Conservation (phyloP, 2,329 filamentous ascomycete genomes). For the Penicillium decumbens region DNA sequence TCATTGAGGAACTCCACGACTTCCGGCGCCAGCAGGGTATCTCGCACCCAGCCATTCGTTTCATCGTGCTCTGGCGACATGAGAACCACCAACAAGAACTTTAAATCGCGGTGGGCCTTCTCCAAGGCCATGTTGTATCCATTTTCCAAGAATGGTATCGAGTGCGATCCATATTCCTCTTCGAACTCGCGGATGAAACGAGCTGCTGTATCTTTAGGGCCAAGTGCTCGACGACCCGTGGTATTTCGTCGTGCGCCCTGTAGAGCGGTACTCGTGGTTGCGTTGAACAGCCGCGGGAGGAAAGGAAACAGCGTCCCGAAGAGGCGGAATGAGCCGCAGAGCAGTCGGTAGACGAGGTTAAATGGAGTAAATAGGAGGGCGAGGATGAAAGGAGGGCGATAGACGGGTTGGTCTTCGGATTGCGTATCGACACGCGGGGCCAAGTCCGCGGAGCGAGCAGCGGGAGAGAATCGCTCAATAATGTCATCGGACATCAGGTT, state of each 20-base stretch:
- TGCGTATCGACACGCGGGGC: conserved; percentile 83
- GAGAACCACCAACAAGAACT: conserved; percentile 83
- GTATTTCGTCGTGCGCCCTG: conserved; percentile 51
- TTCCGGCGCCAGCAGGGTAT: conserved; percentile 73
- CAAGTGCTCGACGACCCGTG: conserved; percentile 67
- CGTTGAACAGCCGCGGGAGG: conserved; percentile 59
- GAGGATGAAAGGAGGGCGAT: conserved; percentile 69
- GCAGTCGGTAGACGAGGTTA: conserved; percentile 67
- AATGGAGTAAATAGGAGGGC: conserved; percentile 77
- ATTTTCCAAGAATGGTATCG: conserved; percentile 74
- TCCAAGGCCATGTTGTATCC: conserved; percentile 92
- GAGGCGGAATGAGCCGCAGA: conserved; percentile 63
- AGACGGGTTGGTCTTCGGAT: conserved; percentile 59
- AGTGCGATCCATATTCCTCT: conserved; percentile 71
- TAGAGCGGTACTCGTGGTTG: conserved; percentile 47
- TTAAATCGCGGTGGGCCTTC: conserved; percentile 80
- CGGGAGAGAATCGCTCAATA: conserved; percentile 29
- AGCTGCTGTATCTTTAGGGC: conserved; percentile 80
- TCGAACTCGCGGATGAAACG: conserved; percentile 91
- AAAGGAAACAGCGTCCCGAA: conserved; percentile 77
- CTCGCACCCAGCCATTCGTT: conserved; percentile 71
- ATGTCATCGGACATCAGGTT: conserved; percentile 58
- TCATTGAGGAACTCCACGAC: conserved; percentile 71
- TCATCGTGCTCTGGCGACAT: conserved; percentile 94
- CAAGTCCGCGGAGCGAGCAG: conserved; percentile 52